These are phyloP conservation scores for Penicillium sp. DNA, from an alignment of 2,329 filamentous ascomycete genomes.

Conservation along the genomic window DNA sequence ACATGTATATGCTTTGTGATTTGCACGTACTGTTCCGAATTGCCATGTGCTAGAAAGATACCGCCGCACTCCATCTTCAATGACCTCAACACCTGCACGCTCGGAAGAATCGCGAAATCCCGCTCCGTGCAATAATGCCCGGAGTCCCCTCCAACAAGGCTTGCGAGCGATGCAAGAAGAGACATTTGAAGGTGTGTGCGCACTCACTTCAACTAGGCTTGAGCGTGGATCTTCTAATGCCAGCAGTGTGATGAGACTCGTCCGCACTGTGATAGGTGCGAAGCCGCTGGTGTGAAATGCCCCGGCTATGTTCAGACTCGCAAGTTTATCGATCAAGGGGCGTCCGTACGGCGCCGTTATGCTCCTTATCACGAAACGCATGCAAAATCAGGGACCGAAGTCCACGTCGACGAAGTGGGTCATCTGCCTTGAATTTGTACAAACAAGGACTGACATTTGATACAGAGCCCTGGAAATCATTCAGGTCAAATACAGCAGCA, in stretches of 20 bases:
- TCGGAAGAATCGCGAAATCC: neutral
- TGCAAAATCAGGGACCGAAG: slow-evolving; percentile 8
- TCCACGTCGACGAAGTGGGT: slow-evolving; percentile 9
- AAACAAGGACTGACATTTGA: neutral
- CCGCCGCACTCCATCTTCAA: neutral
- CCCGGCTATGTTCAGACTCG: slow-evolving; percentile 49
- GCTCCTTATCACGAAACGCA: slow-evolving; percentile 40
- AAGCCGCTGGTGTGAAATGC: slow-evolving; percentile 42
- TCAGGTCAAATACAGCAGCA: neutral
- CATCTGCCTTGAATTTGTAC: neutral
- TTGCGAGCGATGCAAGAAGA: slow-evolving; percentile 46
- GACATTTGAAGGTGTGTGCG: slow-evolving; percentile 41
- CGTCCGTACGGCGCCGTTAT: slow-evolving; percentile 44
- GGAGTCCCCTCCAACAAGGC: slow-evolving; percentile 46
- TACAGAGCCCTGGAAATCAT: neutral
- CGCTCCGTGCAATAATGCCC: slow-evolving; percentile 33
- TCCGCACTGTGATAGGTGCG: slow-evolving; percentile 44
- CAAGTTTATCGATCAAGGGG: slow-evolving; percentile 50
- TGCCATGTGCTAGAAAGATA: neutral
- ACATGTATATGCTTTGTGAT: too few species aligned
- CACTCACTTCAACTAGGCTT: neutral
- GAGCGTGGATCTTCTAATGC: neutral
- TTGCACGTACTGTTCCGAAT: neutral
- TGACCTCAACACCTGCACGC: slow-evolving; percentile 1
- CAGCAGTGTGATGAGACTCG: slow-evolving; percentile 46